These are phyloP conservation scores for Cyclotella cryptica DNA, from an alignment of 108 stramenopile genomes.

Conservation along the genomic window DNA sequence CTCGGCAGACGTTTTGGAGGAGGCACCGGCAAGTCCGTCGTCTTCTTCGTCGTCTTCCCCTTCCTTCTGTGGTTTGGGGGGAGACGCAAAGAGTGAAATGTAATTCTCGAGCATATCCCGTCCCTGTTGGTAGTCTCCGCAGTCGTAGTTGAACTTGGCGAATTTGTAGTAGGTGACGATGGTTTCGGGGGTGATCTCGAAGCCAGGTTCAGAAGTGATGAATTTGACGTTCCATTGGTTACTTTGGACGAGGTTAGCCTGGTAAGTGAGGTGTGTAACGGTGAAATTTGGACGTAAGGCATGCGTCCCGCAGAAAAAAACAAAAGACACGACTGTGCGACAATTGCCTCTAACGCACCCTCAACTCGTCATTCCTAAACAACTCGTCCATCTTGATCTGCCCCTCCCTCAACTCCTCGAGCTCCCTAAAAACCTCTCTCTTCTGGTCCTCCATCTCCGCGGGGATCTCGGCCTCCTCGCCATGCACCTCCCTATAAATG, in stretches of 20 bases:
- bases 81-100: conserved; percentile 80
- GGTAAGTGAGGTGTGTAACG: not conserved
- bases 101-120: conserved; percentile 88
- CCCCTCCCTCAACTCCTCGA: conserved; percentile 83
- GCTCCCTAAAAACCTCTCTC: conserved; percentile 61
- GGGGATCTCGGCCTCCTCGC: conserved; percentile 59
- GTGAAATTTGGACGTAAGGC: conserved; percentile 3
- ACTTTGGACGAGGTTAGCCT: conserved; percentile 70
- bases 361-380: conserved; percentile 73
- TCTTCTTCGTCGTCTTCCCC: conserved; percentile 67
- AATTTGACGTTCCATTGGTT: conserved; percentile 84
- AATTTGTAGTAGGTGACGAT: conserved; percentile 82
- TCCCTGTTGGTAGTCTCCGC: conserved; percentile 88
- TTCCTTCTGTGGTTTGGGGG: conserved; percentile 59
- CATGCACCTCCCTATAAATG: conserved; percentile 77
- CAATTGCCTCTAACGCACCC: conserved; percentile 59
- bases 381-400: conserved; percentile 75
- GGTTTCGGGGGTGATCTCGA: conserved; percentile 74
- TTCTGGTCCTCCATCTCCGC: conserved; percentile 86
- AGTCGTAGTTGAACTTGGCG: conserved; percentile 94
- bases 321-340: conserved; percentile 8
- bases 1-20: conserved; percentile 34
- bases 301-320: not conserved
- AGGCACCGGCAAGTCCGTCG: conserved; percentile 32
- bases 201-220: conserved; percentile 52